Percentiles rank a stretch among this genome's conserved stretches.
Conservation (phyloP, 116 monocot genomes). For the Cymodocea nodosa region DNA sequence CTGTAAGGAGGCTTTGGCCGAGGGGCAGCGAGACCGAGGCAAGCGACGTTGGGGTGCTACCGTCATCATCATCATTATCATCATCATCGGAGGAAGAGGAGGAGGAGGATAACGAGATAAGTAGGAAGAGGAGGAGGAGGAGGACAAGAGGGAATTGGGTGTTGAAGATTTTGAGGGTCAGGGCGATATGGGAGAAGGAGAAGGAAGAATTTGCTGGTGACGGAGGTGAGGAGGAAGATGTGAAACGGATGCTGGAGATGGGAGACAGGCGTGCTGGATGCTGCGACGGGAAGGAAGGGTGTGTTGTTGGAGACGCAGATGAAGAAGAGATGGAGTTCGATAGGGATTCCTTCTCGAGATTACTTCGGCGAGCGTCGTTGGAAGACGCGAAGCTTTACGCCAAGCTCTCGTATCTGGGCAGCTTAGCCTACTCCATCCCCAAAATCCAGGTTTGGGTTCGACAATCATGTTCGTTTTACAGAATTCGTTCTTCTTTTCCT, state of each 20-base stretch:
- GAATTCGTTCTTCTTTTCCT: background rate
- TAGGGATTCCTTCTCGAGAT: constrained; percentile 45
- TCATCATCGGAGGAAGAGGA: constrained; percentile 5
- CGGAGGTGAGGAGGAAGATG: constrained; percentile 5
- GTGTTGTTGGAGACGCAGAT: constrained; percentile 12
- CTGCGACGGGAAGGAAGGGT: constrained; percentile 20
- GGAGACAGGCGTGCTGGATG: constrained; percentile 17
- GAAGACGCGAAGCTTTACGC: constrained; percentile 53
- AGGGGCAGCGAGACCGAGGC: background rate
- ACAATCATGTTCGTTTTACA: background rate
- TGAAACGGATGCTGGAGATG: constrained; percentile 1
- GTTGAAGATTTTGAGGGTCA: constrained; percentile 51
- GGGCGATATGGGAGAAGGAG: constrained; percentile 28
- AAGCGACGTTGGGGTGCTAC: too few species aligned
- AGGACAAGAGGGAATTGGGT: constrained; percentile 47
- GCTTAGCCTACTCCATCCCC: constrained; percentile 55
- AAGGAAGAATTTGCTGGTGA: constrained; percentile 3
- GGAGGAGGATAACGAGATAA: background rate
- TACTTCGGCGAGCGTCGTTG: constrained; percentile 53
- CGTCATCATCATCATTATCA: too few species aligned
- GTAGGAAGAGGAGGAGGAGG: constrained; percentile 6
- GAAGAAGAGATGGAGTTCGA: constrained; percentile 31
- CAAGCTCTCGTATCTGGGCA: constrained; percentile 56
- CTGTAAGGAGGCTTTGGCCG: background rate
- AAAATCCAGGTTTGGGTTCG: constrained; percentile 42